Conservation (phyloP, 1,139 yeast species). For the Diutina siamensis region DNA sequence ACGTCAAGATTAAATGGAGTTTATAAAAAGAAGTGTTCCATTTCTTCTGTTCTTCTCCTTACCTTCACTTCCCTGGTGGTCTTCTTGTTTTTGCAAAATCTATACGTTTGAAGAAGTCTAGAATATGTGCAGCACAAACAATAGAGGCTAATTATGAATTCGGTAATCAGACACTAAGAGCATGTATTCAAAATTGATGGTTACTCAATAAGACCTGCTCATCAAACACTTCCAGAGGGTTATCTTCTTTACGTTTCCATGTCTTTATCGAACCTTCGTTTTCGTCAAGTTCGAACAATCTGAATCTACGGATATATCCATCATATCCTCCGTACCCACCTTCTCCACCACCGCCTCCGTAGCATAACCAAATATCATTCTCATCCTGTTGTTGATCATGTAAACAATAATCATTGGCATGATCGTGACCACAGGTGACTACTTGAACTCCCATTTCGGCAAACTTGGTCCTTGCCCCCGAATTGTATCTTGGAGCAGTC, state of each 20-base stretch:
- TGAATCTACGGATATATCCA: constrained; percentile 44
- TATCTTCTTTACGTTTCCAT: constrained; percentile 60
- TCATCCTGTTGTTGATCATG: constrained; percentile 23
- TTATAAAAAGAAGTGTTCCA: too few relatives aligned
- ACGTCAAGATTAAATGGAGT: too few relatives aligned
- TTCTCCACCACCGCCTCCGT: constrained; percentile 14
- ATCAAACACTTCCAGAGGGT: constrained; percentile 43
- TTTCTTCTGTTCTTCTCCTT: too few relatives aligned
- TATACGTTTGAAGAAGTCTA: too few relatives aligned
- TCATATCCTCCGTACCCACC: constrained; percentile 60
- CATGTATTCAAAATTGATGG: too few relatives aligned
- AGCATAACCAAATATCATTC: constrained; percentile 8
- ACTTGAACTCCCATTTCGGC: constrained; percentile 57
- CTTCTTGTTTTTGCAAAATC: too few relatives aligned
- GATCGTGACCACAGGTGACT: constrained; percentile 85
- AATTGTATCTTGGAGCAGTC: constrained; percentile 65
- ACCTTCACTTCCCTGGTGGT: too few relatives aligned
- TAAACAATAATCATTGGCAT: constrained; percentile 82
- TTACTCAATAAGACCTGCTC: constrained; percentile 42
- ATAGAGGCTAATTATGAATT: neutral
- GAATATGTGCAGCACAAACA: too few relatives aligned
- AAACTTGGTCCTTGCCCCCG: constrained; percentile 50
- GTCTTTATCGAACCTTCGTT: constrained; percentile 40
- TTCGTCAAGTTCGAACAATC: constrained; percentile 59
- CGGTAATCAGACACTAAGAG: constrained; percentile 11